phyloP scores from a whole-genome alignment of 129 eudicot genomes.

The Artemisia argyi region DNA sequence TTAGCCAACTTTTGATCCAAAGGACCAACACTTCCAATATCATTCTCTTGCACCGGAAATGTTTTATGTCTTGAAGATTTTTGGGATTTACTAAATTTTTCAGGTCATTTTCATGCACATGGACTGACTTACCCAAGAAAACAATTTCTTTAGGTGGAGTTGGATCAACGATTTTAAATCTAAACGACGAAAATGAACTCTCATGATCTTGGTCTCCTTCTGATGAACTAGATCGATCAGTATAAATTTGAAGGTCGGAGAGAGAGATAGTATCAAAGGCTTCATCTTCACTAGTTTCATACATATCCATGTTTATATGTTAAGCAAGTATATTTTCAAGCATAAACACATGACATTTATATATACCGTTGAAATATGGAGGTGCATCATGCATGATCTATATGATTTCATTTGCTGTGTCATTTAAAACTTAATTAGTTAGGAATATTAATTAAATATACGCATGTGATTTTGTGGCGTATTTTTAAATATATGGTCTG shows the following conservation, averaged over 20 bases:
- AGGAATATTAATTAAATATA: background rate
- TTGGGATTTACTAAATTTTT: background rate
- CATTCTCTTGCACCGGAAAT: background rate
- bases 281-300: slow-evolving; percentile 27
- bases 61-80: slow-evolving; percentile 1
- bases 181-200: slow-evolving; percentile 30
- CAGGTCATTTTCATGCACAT: slow-evolving; percentile 1
- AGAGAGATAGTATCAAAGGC: slow-evolving; percentile 37
- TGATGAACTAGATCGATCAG: slow-evolving; percentile 28
- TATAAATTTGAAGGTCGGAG: slow-evolving; percentile 37
- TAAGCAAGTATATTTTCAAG: slow-evolving; percentile 2
- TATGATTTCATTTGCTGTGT: background rate
- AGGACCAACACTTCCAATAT: background rate
- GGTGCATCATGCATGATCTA: slow-evolving; percentile 4
- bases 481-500: background rate
- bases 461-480: background rate
- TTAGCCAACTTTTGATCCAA: background rate
- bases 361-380: background rate
- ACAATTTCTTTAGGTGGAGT: slow-evolving; percentile 13
- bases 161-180: slow-evolving; percentile 8
- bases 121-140: slow-evolving; percentile 10
- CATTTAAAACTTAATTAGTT: background rate
- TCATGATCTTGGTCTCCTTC: background rate
- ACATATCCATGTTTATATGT: slow-evolving; percentile 18
- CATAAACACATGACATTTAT: background rate